phyloP scores from a whole-genome alignment of 2,329 filamentous ascomycete species.

The Sporothrix brunneoviolacea region DNA sequence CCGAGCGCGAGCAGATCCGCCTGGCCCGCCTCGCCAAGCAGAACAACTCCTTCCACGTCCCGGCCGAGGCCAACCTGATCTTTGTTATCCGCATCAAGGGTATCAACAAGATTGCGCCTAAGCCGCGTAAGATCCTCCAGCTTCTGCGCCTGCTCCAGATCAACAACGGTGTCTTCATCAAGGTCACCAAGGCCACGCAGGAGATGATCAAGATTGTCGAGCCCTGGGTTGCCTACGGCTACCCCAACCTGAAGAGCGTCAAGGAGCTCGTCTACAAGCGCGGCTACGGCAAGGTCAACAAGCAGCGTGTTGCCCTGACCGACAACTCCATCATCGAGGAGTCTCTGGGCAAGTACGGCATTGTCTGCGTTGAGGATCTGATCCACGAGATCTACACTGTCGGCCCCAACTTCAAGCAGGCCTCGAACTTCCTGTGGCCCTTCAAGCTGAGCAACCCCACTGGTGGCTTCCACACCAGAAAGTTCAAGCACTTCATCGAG shows the following conservation, averaged over 20 bases:
- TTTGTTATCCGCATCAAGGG: slow-evolving; percentile 99
- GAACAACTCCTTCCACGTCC: slow-evolving; percentile 88
- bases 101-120: slow-evolving; percentile 99
- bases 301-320: slow-evolving; percentile 92
- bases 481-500: slow-evolving; percentile 99
- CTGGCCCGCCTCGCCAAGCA: slow-evolving; percentile 83
- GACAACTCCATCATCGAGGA: slow-evolving; percentile 98
- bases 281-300: slow-evolving; percentile 97
- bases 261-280: slow-evolving; percentile 99
- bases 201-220: slow-evolving; percentile 98
- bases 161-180: slow-evolving; percentile 99
- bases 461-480: slow-evolving; percentile 90
- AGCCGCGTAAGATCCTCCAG: slow-evolving; percentile 99
- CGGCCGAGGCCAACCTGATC: slow-evolving; percentile 90
- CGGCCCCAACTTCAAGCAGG: slow-evolving; percentile 99
- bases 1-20: slow-evolving; percentile 97
- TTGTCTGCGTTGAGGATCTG: slow-evolving; percentile 98
- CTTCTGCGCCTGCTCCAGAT: slow-evolving; percentile 99
- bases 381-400: slow-evolving; percentile 99
- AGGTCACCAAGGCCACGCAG: slow-evolving; percentile 91
- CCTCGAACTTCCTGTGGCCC: slow-evolving; percentile 98
- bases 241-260: slow-evolving; percentile 98
- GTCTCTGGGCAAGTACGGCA: slow-evolving; percentile 94
- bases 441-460: slow-evolving; percentile 99
- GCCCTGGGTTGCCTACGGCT: slow-evolving; percentile 98